Conservation (phyloP, 108 stramenopile species). For the Nitzschia sp. region DNA sequence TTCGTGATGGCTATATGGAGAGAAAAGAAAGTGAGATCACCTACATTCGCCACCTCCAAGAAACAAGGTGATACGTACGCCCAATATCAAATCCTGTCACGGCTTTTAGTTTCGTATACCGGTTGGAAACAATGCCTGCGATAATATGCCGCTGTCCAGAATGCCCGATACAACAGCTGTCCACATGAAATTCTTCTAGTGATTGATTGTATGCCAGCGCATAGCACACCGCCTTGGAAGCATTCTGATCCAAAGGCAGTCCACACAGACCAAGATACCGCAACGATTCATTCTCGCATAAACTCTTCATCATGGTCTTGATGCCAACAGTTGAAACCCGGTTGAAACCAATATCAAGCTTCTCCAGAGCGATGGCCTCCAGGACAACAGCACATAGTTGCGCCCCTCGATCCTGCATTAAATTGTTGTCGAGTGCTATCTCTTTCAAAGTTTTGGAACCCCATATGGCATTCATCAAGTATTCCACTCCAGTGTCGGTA, state of each 20-base stretch:
- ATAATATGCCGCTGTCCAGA: constrained; percentile 84
- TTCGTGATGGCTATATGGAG: constrained; percentile 56
- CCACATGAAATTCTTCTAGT: constrained; percentile 57
- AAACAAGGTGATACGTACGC: constrained; percentile 47
- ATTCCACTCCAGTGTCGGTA: constrained; percentile 73
- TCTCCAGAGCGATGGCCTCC: constrained; percentile 64
- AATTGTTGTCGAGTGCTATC: constrained; percentile 77
- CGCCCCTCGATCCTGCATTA: constrained; percentile 78
- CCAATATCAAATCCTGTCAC: constrained; percentile 76
- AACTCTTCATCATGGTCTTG: constrained; percentile 81
- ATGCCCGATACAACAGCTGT: constrained; percentile 74
- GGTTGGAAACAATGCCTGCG: constrained; percentile 82
- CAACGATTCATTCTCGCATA: constrained; percentile 68
- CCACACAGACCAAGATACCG: constrained; percentile 54
- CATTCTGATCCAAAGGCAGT: constrained; percentile 75
- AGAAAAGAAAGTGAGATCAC: constrained; percentile 2
- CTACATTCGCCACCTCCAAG: not conserved
- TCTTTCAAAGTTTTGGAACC: constrained; percentile 70
- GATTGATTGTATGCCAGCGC: constrained; percentile 80
- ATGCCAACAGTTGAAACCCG: constrained; percentile 74
- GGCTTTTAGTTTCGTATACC: constrained; percentile 48
- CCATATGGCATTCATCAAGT: constrained; percentile 86
- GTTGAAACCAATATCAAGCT: constrained; percentile 78
- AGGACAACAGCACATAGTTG: constrained; percentile 80
- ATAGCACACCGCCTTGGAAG: constrained; percentile 80